Evolutionary conservation across 2,329 filamentous ascomycete species (phyloP).

Genomic region (Aspergillus clavatus): DNA sequence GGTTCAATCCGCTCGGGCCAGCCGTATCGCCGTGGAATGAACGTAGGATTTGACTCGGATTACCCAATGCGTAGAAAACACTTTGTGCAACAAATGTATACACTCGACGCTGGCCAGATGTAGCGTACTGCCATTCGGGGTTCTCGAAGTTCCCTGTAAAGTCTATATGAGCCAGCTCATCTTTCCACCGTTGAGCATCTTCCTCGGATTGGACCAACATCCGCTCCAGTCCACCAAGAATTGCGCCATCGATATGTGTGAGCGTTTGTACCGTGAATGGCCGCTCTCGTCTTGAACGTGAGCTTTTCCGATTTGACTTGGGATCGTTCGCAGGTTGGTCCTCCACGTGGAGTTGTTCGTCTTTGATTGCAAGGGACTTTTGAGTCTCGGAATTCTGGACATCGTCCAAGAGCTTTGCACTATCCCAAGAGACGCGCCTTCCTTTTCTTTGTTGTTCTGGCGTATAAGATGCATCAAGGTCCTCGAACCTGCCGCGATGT

Average conservation of each 20-base stretch:
- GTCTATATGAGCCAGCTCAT: slow-evolving; percentile 36
- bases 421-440: slow-evolving; percentile 38
- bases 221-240: slow-evolving; percentile 33
- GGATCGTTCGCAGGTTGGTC: slow-evolving; percentile 17
- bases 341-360: slow-evolving; percentile 13
- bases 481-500: slow-evolving; percentile 28
- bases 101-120: slow-evolving; percentile 31
- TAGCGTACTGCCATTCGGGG: slow-evolving; percentile 36
- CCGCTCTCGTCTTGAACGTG: slow-evolving; percentile 9
- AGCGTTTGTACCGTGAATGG: slow-evolving; percentile 27
- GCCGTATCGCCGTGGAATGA: slow-evolving; percentile 34
- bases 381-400: slow-evolving; percentile 14
- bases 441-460: slow-evolving; percentile 26
- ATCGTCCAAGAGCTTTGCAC: slow-evolving; percentile 32
- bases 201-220: slow-evolving; percentile 34
- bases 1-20: slow-evolving; percentile 1
- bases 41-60: slow-evolving; percentile 35
- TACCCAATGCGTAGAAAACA: slow-evolving; percentile 41
- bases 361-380: slow-evolving; percentile 5
- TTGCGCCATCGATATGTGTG: slow-evolving; percentile 34
- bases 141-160: slow-evolving; percentile 33
- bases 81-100: slow-evolving; percentile 43
- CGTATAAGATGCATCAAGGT: slow-evolving; percentile 14
- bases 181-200: slow-evolving; percentile 35
- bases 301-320: slow-evolving; percentile 12